Conservation (phyloP, 352 stramenopile genomes). For the Phytopythium vexans region DNA sequence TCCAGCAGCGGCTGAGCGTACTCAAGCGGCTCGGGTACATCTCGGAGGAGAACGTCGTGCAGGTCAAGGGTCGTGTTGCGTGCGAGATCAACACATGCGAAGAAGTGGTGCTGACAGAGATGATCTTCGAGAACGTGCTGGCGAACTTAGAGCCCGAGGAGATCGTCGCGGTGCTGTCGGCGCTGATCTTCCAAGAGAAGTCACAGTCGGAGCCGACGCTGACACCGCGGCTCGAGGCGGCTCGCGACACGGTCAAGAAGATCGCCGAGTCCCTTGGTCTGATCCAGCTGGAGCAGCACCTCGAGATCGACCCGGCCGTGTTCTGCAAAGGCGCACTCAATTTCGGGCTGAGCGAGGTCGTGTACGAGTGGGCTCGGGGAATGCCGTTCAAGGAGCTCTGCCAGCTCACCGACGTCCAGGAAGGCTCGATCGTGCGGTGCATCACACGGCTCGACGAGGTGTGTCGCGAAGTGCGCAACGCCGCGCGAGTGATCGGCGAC, state of each 20-base stretch:
- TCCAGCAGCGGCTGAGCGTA: slow-evolving; percentile 92
- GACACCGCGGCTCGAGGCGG: slow-evolving; percentile 63
- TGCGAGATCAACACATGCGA: slow-evolving; percentile 99
- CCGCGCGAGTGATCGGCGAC: slow-evolving; percentile 93
- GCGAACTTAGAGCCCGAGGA: slow-evolving; percentile 95
- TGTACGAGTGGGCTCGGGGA: slow-evolving; percentile 98
- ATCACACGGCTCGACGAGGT: slow-evolving; percentile 98
- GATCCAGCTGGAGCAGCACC: slow-evolving; percentile 79
- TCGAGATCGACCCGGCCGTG: slow-evolving; percentile 90
- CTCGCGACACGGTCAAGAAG: slow-evolving; percentile 87
- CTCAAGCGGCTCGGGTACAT: slow-evolving; percentile 95
- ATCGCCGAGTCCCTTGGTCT: slow-evolving; percentile 77
- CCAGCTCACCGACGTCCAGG: slow-evolving; percentile 94
- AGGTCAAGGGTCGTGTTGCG: slow-evolving; percentile 95
- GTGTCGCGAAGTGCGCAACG: slow-evolving; percentile 96
- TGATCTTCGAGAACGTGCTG: slow-evolving; percentile 99
- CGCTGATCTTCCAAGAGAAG: slow-evolving; percentile 97
- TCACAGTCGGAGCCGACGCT: slow-evolving; percentile 73
- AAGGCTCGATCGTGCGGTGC: slow-evolving; percentile 97
- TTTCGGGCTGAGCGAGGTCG: slow-evolving; percentile 93
- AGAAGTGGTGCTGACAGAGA: slow-evolving; percentile 97
- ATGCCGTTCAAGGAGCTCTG: slow-evolving; percentile 97
- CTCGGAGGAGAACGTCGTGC: slow-evolving; percentile 83
- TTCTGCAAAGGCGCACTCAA: slow-evolving; percentile 92
- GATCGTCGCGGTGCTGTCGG: slow-evolving; percentile 95